Conservation (phyloP, 2,329 filamentous ascomycete species). For the Thyridium curvatum region DNA sequence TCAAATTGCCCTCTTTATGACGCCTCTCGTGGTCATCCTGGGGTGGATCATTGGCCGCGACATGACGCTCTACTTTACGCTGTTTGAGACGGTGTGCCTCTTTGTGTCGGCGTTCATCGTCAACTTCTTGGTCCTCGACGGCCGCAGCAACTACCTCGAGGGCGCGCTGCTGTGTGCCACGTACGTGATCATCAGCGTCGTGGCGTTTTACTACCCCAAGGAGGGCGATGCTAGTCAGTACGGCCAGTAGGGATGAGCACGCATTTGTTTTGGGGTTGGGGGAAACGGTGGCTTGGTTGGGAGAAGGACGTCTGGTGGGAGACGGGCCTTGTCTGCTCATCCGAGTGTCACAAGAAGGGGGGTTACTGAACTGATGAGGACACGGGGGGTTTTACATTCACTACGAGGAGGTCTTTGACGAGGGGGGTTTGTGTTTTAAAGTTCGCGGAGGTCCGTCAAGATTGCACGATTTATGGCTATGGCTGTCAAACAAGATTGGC, state of each 20-base stretch:
- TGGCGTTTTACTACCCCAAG: slow-evolving; percentile 61
- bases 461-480: too few relatives aligned
- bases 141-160: slow-evolving; percentile 81
- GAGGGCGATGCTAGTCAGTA: slow-evolving; percentile 34
- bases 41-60: slow-evolving; percentile 63
- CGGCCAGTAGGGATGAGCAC: not conserved
- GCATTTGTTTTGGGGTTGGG: too few relatives aligned
- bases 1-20: slow-evolving; percentile 67
- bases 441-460: too few relatives aligned
- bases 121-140: slow-evolving; percentile 81
- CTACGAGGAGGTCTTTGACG: too few relatives aligned
- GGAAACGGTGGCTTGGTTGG: too few relatives aligned
- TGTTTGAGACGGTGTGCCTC: slow-evolving; percentile 83
- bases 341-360: too few relatives aligned
- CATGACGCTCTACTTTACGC: slow-evolving; percentile 80
- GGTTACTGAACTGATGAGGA: too few relatives aligned
- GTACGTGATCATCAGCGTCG: slow-evolving; percentile 61
- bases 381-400: too few relatives aligned
- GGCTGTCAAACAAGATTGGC: too few relatives aligned
- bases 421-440: too few relatives aligned
- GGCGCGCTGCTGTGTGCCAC: slow-evolving; percentile 62
- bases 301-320: too few relatives aligned
- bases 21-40: slow-evolving; percentile 62
- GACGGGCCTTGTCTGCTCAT: too few relatives aligned
- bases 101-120: slow-evolving; percentile 82